phyloP scores from a whole-genome alignment of 164 flowering plant genomes.

The Taxillus chinensis region DNA sequence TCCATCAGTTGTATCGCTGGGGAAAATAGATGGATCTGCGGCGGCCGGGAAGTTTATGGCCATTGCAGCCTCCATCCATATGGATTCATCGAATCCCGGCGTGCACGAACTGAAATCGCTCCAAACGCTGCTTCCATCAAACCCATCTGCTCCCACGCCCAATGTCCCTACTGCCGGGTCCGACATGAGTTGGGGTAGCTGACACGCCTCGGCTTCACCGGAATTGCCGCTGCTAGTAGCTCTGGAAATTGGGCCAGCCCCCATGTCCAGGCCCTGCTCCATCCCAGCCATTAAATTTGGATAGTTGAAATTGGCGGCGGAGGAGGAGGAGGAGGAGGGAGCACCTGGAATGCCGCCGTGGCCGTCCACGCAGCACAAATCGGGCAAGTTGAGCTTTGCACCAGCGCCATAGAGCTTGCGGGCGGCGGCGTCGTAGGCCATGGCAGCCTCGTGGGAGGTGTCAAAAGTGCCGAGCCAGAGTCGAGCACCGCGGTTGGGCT shows the following conservation, averaged over 20 bases:
- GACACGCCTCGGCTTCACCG: background rate
- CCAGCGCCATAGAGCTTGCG: slow-evolving; percentile 47
- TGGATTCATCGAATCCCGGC: slow-evolving; percentile 34
- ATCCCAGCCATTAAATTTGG: background rate
- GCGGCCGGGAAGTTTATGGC: slow-evolving; percentile 19
- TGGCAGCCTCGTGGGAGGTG: slow-evolving; percentile 49
- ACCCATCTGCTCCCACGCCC: background rate
- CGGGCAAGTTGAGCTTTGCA: slow-evolving; percentile 52
- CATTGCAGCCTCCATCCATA: slow-evolving; percentile 42
- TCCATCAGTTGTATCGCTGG: slow-evolving; percentile 10
- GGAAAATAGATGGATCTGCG: slow-evolving; percentile 9
- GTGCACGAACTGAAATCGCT: slow-evolving; percentile 21
- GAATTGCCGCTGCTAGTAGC: background rate
- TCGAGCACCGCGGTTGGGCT: slow-evolving; percentile 59
- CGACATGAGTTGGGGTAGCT: too few relatives aligned
- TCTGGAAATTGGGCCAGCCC: background rate
- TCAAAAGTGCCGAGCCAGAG: slow-evolving; percentile 69
- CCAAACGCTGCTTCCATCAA: slow-evolving; percentile 16
- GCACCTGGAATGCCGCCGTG: background rate
- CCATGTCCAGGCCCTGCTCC: background rate
- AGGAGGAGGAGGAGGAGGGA: slow-evolving; percentile 2
- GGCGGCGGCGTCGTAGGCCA: slow-evolving; percentile 57
- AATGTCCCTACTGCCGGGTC: background rate
- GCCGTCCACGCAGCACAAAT: background rate
- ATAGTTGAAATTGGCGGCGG: background rate